Evolutionary conservation across 257 asterid species (phyloP), one percentile per base, ranked within the genome.

Genomic region (Ilex asprella): DNA sequence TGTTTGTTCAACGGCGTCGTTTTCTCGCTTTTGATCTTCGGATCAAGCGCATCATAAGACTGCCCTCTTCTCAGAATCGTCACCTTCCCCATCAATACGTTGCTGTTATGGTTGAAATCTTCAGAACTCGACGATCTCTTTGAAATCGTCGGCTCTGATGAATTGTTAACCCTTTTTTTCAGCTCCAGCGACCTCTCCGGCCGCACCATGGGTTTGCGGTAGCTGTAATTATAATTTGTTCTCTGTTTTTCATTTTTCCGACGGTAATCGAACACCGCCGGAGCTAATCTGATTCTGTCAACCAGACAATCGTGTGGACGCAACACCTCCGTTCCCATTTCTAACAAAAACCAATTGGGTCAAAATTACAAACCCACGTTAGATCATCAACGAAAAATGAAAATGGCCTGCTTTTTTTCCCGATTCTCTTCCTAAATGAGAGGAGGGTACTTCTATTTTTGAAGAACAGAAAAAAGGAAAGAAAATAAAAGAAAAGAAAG

Each of bases 261-360:
- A 2, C 52, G 52, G 13, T 46, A 12, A 11, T 35, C 7, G 41
- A 46, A 46, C 3, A 11, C 13, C 3, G 52, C 11, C 6, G 52
- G 52, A 2, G 13, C 11, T 14, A 46, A 0, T 46, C 52, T 46
- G 52, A 46, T 46, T 14, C 13, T 7, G 3, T 46, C 13, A 12
- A 7, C 10, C 13, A 46, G 52, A 46, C 13, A 10, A 46, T 46
- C 52, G 31, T 72, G 83, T 15, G 83, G 83, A 61, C 68, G 53
- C 78, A 80, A 68, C 47, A 80, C 71, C 66, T 80, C 81, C 43
- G 83, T 80, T 30, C 41, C 41, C 41, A 35, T 35, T 35, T 35
- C 8, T 35, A 35, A 35, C 41, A 35, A 35, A 35, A 35, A 35
- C 8, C 5, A 35, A 8, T 35, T 35, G 5, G 41, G 41, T 35